These are phyloP conservation scores for Nowakowskiella sp. DNA, from an alignment of 192 early-diverging fungal species.

Conservation along the genomic window DNA sequence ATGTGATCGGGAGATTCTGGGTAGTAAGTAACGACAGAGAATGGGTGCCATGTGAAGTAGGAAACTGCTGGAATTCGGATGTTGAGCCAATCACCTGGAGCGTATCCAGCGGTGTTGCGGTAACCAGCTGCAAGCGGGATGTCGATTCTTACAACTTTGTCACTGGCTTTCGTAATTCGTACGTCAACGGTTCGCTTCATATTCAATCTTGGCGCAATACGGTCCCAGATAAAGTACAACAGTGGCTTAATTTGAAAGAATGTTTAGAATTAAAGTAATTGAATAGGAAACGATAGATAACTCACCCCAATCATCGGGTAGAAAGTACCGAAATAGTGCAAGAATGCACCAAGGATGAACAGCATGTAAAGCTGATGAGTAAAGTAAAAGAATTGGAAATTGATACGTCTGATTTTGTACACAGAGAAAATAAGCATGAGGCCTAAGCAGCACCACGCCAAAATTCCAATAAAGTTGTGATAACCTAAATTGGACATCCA, in stretches of 20 bases:
- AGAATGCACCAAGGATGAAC: neutral
- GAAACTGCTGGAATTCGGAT: conserved; percentile 1
- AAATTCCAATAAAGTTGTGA: neutral
- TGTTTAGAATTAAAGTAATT: neutral
- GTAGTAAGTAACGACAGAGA: neutral
- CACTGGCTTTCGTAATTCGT: neutral
- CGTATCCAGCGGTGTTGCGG: neutral
- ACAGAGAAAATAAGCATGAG: conserved; percentile 1
- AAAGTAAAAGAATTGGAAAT: neutral
- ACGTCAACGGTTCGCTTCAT: neutral
- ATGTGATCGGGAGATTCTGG: neutral
- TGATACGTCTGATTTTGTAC: neutral
- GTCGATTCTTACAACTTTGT: neutral
- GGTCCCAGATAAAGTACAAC: neutral
- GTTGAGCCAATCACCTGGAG: conserved; percentile 1
- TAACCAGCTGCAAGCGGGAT: neutral
- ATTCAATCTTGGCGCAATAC: neutral
- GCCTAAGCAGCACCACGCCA: neutral
- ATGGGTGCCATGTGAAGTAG: conserved; percentile 1
- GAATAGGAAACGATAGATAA: neutral
- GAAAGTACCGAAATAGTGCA: neutral
- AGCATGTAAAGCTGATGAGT: conserved; percentile 2
- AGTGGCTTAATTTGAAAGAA: neutral
- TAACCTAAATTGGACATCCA: no score
- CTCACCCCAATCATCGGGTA: neutral